A percentile compares a stretch with the other conserved stretches of the same genome.
These are phyloP conservation scores for Solanum phureja DNA, from an alignment of 257 asterid genomes.

Conservation along the genomic window DNA sequence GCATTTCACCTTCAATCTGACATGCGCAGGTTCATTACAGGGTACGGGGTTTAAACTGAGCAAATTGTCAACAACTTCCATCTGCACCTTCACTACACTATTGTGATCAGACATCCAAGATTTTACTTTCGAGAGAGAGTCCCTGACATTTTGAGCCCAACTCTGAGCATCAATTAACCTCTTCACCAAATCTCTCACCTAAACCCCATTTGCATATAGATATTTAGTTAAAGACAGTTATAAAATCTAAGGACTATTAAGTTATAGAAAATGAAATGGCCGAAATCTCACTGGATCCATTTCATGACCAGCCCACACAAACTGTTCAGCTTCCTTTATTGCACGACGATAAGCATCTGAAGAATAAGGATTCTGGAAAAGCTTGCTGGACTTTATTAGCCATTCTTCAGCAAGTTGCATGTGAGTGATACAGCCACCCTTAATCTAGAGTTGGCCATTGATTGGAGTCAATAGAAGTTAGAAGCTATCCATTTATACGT, in stretches of 20 bases:
- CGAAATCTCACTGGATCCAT: constrained; percentile 66
- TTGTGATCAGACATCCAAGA: constrained; percentile 35
- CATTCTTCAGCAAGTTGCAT: constrained; percentile 83
- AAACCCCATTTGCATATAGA: constrained; percentile 8
- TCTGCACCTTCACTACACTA: constrained; percentile 31
- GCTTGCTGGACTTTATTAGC: constrained; percentile 46
- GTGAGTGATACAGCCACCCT: constrained; percentile 49
- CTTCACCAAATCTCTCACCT: constrained; percentile 67
- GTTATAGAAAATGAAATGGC: constrained; percentile 15
- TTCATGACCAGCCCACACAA: constrained; percentile 93
- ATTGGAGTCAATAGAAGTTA: neutral
- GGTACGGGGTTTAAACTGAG: constrained; percentile 41
- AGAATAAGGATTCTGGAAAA: constrained; percentile 55
- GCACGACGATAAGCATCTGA: constrained; percentile 47
- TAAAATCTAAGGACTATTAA: neutral
- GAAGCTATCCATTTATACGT: neutral
- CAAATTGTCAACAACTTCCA: constrained; percentile 51
- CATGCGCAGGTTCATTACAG: constrained; percentile 49
- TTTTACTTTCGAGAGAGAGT: constrained; percentile 52
- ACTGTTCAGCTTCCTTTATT: constrained; percentile 75
- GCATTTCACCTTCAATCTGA: constrained; percentile 51
- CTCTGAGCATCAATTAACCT: constrained; percentile 55
- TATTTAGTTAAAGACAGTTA: constrained; percentile 9
- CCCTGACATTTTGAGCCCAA: constrained; percentile 62
- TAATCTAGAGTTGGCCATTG: constrained; percentile 36